Evolutionary conservation across 306 rosid genomes (phyloP), one percentile per base, ranked within the genome.

Genomic region (Cucurbita maxima): DNA sequence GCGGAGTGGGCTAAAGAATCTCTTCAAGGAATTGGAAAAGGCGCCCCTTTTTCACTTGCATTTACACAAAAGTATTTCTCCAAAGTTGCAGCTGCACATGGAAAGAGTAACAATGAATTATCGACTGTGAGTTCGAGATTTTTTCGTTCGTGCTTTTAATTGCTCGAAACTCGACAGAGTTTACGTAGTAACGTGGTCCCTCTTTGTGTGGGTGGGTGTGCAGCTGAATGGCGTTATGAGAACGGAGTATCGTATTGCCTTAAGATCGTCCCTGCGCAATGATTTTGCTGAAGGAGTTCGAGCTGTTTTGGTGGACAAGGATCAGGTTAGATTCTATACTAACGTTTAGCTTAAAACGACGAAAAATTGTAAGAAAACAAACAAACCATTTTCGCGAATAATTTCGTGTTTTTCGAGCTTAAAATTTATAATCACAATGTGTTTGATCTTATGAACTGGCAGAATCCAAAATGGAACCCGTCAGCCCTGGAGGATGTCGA

Each of bases 201-300:
- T 47, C 53, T 41, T 76, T 45, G 63, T 77, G 22, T 55, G 82
- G 79, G 43, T 36, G 62, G 55, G 55, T 71, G 13, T 80, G 73
- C 89, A 95, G 99, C 87, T 95, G 54, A 80, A 36, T 11, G 88
- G 92, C 34, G 91, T 91, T 47, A 95, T 95, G 99, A 95, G 83
- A 84, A 84, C 88, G 12, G 99, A 95, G 81, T 91, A 91, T 75
- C 96, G 91, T 63, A 83, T 91, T 55, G 99, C 99, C 57, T 43
- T 95, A 71, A 84, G 96, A 81, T 91, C 97, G 70, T 84, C 99
- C 50, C 76, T 95, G 63, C 81, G 96, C 11, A 72, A 77, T 63
- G 99, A 95, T 86, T 95, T 95, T 71, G 87, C 84, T 18, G 99
- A 95, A 87, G 99, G 99, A 62, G 99, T 95, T 41, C 87, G 99